These are phyloP conservation scores for Chaetothyriales sp. DNA, from an alignment of 2,329 filamentous ascomycete genomes.

Conservation along the genomic window DNA sequence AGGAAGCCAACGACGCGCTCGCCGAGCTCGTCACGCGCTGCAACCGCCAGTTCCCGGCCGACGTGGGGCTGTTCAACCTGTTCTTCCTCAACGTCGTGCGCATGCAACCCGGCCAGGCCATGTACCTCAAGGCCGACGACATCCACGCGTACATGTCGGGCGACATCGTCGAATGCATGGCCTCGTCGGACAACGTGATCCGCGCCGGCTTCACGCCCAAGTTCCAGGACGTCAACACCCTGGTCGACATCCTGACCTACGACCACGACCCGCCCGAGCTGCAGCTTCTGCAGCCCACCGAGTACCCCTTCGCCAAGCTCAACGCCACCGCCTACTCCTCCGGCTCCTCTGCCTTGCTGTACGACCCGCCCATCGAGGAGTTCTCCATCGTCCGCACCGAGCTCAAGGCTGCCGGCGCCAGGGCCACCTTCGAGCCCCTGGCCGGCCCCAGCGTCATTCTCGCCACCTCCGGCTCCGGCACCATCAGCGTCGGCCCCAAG, in stretches of 20 bases:
- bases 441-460: conserved; percentile 85
- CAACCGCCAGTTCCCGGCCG: conserved; percentile 68
- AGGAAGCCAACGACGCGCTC: conserved; percentile 49
- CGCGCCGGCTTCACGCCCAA: conserved; percentile 95
- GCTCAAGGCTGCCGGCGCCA: conserved; percentile 54
- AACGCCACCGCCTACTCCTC: conserved; percentile 72
- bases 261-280: conserved; percentile 84
- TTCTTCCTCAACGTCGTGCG: conserved; percentile 97
- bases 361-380: conserved; percentile 92
- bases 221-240: conserved; percentile 85
- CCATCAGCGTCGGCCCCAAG: conserved; percentile 71
- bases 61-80: conserved; percentile 85
- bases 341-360: conserved; percentile 56
- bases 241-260: conserved; percentile 87
- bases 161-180: conserved; percentile 99
- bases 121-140: conserved; percentile 92
- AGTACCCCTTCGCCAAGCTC: conserved; percentile 73
- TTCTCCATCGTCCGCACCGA: conserved; percentile 77
- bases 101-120: conserved; percentile 73
- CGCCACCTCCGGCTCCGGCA: conserved; percentile 70
- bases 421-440: conserved; percentile 75
- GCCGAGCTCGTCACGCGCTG: conserved; percentile 63
- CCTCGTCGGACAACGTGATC: conserved; percentile 94
- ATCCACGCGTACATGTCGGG: conserved; percentile 71
- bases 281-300: conserved; percentile 77